Percentiles rank a stretch among this genome's conserved stretches.
phyloP scores from a whole-genome alignment of 179 eudicot genomes.

The Silene coronaria region DNA sequence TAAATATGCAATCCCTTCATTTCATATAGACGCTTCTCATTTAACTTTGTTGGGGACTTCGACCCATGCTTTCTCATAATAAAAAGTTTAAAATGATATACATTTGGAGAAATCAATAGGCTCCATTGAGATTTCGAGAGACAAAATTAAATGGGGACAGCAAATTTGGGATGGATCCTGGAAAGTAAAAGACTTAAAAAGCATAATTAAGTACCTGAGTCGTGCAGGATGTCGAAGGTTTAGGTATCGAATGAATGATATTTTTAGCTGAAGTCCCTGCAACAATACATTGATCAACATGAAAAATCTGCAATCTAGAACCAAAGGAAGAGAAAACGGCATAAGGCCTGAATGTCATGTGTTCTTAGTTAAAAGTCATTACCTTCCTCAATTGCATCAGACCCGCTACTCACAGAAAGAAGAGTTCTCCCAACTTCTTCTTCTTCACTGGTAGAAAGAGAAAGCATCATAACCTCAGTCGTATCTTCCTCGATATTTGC shows the following conservation, averaged over 20 bases:
- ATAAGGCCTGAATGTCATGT: neutral
- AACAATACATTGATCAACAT: neutral
- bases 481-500: neutral
- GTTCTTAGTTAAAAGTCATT: neutral
- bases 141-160: neutral
- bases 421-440: constrained; percentile 3
- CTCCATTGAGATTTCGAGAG: neutral
- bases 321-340: neutral
- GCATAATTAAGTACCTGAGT: neutral
- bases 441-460: neutral
- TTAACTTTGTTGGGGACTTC: too few relatives aligned
- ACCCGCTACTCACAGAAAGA: neutral
- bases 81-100: too few relatives aligned
- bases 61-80: too few relatives aligned
- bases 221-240: neutral
- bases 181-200: too few relatives aligned
- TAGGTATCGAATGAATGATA: neutral
- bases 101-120: too few relatives aligned
- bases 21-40: neutral
- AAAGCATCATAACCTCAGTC: neutral
- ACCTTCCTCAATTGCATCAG: constrained; percentile 3
- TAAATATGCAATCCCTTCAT: neutral
- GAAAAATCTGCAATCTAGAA: neutral
- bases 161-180: too few relatives aligned
- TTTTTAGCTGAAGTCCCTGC: neutral